Evolutionary conservation across 345 rosid genomes (phyloP).

Genomic region (Euclidium syriacum): DNA sequence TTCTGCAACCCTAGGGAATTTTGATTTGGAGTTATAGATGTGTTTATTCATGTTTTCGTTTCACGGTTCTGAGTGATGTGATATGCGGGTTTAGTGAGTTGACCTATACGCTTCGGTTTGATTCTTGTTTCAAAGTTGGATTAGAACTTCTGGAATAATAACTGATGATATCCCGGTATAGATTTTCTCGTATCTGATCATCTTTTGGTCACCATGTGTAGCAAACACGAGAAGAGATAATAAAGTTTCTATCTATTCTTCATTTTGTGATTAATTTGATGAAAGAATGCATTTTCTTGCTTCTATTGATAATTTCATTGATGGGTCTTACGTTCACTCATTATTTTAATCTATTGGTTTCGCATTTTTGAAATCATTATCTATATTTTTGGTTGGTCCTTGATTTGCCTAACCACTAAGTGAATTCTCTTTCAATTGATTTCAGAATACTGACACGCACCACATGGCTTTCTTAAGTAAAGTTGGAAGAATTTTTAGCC

Average conservation of each 20-base stretch:
- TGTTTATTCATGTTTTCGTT: neutral
- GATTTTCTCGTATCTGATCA: neutral
- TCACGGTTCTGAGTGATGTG: neutral
- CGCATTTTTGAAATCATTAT: neutral
- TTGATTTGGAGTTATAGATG: neutral
- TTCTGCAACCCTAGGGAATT: neutral
- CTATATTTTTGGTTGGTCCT: neutral
- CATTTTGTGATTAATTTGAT: neutral
- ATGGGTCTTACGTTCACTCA: neutral
- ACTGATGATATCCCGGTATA: neutral
- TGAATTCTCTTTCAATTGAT: conserved; percentile 4
- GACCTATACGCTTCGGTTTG: conserved; percentile 8
- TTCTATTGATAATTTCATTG: neutral
- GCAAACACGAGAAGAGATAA: neutral
- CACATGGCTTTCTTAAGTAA: conserved; percentile 85
- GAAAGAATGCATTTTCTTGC: neutral
- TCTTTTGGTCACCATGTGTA: neutral
- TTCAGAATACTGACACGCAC: neutral
- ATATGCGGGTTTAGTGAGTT: conserved; percentile 11
- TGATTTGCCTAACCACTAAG: neutral
- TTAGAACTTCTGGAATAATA: neutral
- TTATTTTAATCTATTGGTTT: neutral
- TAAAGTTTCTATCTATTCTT: neutral
- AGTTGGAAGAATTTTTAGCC: conserved; percentile 62
- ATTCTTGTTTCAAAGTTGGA: neutral